Evolutionary conservation across 805 yeast genomes (phyloP), one percentile per base, ranked within the genome.

Genomic region (Zygosaccharomyces gambellarensis): DNA sequence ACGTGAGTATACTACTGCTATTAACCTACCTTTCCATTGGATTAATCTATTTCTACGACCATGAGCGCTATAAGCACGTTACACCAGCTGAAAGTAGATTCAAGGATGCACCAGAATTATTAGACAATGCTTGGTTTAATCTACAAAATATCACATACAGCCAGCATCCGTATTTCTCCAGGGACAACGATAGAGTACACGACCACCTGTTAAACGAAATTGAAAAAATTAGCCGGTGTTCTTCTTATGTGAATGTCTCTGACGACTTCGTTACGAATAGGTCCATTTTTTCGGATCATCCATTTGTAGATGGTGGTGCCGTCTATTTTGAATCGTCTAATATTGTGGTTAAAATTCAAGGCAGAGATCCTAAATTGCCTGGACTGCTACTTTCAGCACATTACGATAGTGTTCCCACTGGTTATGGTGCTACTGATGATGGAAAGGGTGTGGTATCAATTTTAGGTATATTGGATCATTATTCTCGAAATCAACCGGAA

Each of bases 391-490:
- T 90, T 3, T 84, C 94, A 57, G 90, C 97, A 4, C 97, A 90
- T 69, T 90, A 72, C 60, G 97, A 90, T 69, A 81, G 92, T 6
- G 97, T 90, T 6, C 95, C 96, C 19, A 80, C 95, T 2, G 82
- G 89, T 4, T 81, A 72, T 58, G 97, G 97, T 28, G 81, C 94
- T 1, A 90, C 97, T 2, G 97, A 90, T 64, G 96, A 89, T 62
- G 97, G 97, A 1, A 82, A 83, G 71, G 97, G 97, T 7, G 75
- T 88, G 51, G 95, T 90, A 1, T 77, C 94, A 8, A 71, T 90
- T 75, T 69, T 90, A 43, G 95, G 90, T 1, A 71, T 87, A 2
- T 68, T 90, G 50, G 75, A 80, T 36, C 68, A 79, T 57, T 78
- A 71, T 56, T 55, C 67, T 1, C 61, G 65, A 1, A 52, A 65